Conservation (phyloP, 208 protist genomes). For the Angomonas ambiguus region DNA sequence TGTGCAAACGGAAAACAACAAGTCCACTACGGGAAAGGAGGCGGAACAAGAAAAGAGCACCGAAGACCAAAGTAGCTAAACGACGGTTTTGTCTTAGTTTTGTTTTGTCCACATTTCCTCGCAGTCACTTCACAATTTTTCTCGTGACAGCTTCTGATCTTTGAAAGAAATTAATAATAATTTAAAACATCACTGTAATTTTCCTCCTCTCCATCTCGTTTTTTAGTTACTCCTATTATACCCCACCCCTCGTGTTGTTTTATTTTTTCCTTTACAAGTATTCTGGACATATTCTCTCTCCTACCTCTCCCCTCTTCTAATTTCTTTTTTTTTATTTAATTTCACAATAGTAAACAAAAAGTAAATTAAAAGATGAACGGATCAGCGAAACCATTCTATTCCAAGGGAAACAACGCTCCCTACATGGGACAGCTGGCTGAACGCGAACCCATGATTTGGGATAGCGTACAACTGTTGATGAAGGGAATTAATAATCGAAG, state of each 20-base stretch:
- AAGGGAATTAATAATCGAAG: constrained; percentile 32
- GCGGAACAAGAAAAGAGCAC: no score
- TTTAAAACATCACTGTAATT: no score
- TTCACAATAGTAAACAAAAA: neutral
- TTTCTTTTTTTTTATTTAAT: constrained; percentile 8
- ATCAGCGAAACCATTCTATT: constrained; percentile 13
- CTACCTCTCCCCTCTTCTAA: neutral
- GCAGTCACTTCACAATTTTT: no score
- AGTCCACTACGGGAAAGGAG: neutral
- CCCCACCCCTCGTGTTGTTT: no score
- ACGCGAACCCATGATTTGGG: constrained; percentile 38
- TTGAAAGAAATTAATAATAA: no score
- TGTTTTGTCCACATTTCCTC: no score
- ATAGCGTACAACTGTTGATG: constrained; percentile 46
- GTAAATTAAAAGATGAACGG: constrained; percentile 16
- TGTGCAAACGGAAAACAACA: neutral
- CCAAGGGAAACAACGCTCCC: neutral
- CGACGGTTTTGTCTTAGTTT: constrained; percentile 13
- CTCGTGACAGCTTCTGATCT: no score
- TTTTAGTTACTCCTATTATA: no score
- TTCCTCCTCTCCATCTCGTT: no score
- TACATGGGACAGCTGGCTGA: neutral
- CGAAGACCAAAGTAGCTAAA: neutral
- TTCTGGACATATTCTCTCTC: constrained; percentile 3
- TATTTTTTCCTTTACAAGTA: no score